Percentiles rank a stretch among this genome's conserved stretches.
These are phyloP conservation scores for Mycosphaerella arachidis DNA, from an alignment of 2,329 filamentous ascomycete species.

Conservation along the genomic window DNA sequence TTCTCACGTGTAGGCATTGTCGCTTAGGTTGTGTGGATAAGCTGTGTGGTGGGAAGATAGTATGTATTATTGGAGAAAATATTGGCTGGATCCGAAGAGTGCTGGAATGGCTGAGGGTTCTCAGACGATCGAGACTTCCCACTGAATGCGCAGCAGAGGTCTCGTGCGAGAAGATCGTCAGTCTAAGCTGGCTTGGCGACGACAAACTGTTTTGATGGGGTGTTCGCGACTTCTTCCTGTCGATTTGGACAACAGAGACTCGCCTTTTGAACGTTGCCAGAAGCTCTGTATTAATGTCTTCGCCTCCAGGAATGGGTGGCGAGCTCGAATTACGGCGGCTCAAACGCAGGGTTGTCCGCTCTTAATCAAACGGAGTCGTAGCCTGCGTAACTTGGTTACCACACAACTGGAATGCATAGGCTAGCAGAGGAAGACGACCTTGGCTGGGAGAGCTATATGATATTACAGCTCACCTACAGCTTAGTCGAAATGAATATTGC, in stretches of 20 bases:
- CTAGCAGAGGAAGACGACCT: neutral
- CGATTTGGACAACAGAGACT: neutral
- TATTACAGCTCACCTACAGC: neutral
- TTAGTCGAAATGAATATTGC: neutral
- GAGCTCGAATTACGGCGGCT: neutral
- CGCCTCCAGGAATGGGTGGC: neutral
- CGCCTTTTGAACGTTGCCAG: neutral
- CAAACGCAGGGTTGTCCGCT: conserved; percentile 1
- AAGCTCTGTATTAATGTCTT: neutral
- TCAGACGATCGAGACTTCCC: neutral
- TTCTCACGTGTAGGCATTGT: conserved; percentile 1
- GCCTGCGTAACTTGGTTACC: neutral
- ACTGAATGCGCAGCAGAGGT: neutral
- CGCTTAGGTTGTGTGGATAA: neutral
- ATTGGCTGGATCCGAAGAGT: neutral
- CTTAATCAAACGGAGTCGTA: neutral
- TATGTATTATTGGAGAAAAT: neutral
- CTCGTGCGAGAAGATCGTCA: neutral
- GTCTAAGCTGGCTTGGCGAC: neutral
- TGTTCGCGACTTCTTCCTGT: neutral
- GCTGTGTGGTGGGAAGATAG: neutral
- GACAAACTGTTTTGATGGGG: neutral
- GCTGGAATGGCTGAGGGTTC: neutral
- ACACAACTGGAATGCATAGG: neutral
- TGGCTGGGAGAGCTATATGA: neutral